Base-by-base conservation (phyloP, 176 grass and related monocot species). In the Raddia guianensis region DNA sequence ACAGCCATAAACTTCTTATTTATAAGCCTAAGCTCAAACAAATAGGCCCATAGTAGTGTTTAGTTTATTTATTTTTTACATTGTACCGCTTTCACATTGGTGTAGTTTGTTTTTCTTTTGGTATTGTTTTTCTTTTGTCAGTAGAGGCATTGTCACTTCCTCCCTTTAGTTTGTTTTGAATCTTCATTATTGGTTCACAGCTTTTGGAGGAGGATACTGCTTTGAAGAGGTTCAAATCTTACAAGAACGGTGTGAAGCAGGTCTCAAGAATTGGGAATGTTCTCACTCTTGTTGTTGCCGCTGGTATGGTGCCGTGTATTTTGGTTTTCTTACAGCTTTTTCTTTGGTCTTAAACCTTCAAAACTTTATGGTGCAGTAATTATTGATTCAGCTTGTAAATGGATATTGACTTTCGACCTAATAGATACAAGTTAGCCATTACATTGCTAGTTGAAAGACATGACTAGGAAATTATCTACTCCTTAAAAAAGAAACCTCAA, bases 151-250 rank as follows among this genome's bases (percentile, higher is more conserved):
- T 79, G 6, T 5, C 8, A 68, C 18, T 40, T 51, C 11, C 8
- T 27, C 14, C 6, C 47, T 61, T 53, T 27, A 61, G 5, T 74
- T 82, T 68, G 42, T 49, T 79, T 74, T 77, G 46, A 73, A 16
- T 35, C 68, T 67, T 71, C 18, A 46, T 44, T 72, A 44, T 79
- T 74, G 14, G 12, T 52, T 79, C 54, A 53, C 89, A 94, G 92
- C 92, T 94, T 68, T 74, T 94, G 64, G 89, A 89, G 87, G 92
- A 94, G 52, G 92, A 94, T 86, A 55, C 70, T 84, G 86, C 86
- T 74, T 80, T 94, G 47, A 91, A 89, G 83, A 89, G 83, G 77
- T 94, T 94, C 86, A 94, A 89, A 79, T 94, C 86, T 70, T 91
- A 84, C 68, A 91, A 91, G 71, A 94, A 84, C 60, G 86, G 45